Base-by-base conservation (phyloP, 2,329 filamentous ascomycete genomes). In the Cercospora berteroae region DNA sequence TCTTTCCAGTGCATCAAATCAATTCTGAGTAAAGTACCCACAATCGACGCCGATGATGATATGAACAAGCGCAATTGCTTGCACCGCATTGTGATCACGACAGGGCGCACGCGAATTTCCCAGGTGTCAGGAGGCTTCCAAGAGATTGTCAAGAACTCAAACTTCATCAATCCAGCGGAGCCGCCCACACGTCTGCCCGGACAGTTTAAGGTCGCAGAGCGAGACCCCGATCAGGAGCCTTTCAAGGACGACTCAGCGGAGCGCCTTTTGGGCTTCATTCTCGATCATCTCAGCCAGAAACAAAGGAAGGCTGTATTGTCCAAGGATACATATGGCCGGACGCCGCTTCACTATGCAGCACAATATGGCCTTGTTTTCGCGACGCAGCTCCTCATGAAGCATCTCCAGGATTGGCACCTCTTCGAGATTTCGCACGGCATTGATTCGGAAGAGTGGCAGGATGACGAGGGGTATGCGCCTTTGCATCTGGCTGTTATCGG, bases 291-390 rank as follows among this genome's bases (percentile, higher is more conserved):
- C 7, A 86, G 83, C 10, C 83, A 86, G 0, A 81, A 86, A 9
- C 94, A 98, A 72, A 87, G 89, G 10, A 71, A 78, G 12, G 90
- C 90, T 0, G 82, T 98, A 10, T 82, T 86, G 60, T 86, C 87
- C 12, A 88, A 86, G 67, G 94, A 98, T 79, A 85, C 88, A 0
- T 91, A 94, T 68, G 94, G 93, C 2, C 90, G 94, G 4, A 85
- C 94, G 13, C 93, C 94, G 1, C 84, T 98, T 10, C 94, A 98
- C 78, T 97, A 97, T 77, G 93, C 93, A 2, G 94, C 95, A 0
- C 93, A 98, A 77, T 97, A 96, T 76, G 95, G 95, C 2, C 93
- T 97, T 73, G 91, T 95, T 3, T 87, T 93, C n/a, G 89, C 97
- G 9, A 97, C 93, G 76, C 87, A 96, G 76, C 85, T 94, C 25